Evolutionary conservation across 306 rosid genomes (phyloP).

Genomic region (Glycine tomentella): DNA sequence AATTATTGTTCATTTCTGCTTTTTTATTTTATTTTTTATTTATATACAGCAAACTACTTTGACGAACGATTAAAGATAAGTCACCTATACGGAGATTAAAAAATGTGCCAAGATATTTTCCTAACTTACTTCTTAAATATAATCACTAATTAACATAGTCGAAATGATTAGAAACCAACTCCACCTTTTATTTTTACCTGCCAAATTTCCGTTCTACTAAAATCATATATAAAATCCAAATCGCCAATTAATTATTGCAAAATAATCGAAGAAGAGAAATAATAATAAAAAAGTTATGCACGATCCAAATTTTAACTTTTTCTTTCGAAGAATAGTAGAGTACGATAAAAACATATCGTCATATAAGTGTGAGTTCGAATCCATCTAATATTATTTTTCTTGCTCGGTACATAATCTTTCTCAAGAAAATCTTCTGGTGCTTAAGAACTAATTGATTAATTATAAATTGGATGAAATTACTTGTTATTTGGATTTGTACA

Average conservation of each 20-base stretch:
- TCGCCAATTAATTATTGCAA: not conserved
- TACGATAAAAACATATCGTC: not conserved
- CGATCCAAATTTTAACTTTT: not conserved
- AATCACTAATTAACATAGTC: not conserved
- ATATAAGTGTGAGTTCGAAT: too few relatives aligned
- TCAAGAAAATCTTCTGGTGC: too few relatives aligned
- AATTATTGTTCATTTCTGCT: not conserved
- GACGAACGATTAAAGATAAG: too few relatives aligned
- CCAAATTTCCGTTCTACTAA: not conserved
- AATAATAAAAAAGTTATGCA: not conserved
- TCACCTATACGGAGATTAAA: not conserved
- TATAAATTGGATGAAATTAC: too few relatives aligned
- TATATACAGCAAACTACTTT: not conserved
- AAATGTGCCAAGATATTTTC: not conserved
- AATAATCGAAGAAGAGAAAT: not conserved
- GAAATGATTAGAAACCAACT: not conserved
- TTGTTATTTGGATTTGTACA: too few relatives aligned
- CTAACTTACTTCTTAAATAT: not conserved
- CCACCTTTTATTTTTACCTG: not conserved
- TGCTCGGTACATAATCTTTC: too few relatives aligned
- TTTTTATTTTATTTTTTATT: too few relatives aligned
- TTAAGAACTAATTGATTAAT: too few relatives aligned
- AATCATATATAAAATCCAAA: not conserved
- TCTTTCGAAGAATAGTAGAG: not conserved
- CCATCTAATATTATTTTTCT: too few relatives aligned